phyloP scores from a whole-genome alignment of 345 rosid species.

The Arabis hirsuta region DNA sequence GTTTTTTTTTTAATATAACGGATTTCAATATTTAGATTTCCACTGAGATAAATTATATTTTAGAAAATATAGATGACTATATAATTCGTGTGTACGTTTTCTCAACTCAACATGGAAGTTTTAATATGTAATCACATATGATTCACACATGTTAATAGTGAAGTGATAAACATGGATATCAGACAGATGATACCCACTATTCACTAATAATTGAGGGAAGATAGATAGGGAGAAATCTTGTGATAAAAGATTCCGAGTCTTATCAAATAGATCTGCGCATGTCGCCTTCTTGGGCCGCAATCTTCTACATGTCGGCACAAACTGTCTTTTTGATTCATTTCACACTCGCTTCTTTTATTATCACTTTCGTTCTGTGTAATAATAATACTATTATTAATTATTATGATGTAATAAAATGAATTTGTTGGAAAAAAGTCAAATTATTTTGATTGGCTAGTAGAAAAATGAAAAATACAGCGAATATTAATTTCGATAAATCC shows the following conservation, averaged over 20 bases:
- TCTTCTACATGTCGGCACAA: slow-evolving; percentile 39
- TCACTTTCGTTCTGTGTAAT: slow-evolving; percentile 10
- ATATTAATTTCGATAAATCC: slow-evolving; percentile 14
- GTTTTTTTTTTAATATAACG: too few species aligned
- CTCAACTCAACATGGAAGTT: background rate
- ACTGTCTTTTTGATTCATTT: slow-evolving; percentile 12
- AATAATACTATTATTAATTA: background rate
- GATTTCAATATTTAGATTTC: too few species aligned
- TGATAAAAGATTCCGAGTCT: slow-evolving; percentile 36
- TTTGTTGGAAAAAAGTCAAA: background rate
- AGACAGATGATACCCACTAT: background rate
- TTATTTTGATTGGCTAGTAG: background rate
- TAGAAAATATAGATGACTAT: too few species aligned
- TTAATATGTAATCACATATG: background rate
- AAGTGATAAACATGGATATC: slow-evolving; percentile 12
- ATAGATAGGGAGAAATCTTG: slow-evolving; percentile 14
- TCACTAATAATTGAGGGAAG: background rate
- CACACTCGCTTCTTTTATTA: slow-evolving; percentile 22
- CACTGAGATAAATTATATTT: too few species aligned
- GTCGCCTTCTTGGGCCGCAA: slow-evolving; percentile 34
- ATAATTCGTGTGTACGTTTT: too few species aligned
- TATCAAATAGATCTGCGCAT: slow-evolving; percentile 36
- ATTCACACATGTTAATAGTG: slow-evolving; percentile 2
- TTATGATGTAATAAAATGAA: slow-evolving; percentile 28
- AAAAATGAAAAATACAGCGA: slow-evolving; percentile 7